Base-by-base conservation (phyloP, 192 early-diverging fungal species). In the Umbelopsis vinacea region DNA sequence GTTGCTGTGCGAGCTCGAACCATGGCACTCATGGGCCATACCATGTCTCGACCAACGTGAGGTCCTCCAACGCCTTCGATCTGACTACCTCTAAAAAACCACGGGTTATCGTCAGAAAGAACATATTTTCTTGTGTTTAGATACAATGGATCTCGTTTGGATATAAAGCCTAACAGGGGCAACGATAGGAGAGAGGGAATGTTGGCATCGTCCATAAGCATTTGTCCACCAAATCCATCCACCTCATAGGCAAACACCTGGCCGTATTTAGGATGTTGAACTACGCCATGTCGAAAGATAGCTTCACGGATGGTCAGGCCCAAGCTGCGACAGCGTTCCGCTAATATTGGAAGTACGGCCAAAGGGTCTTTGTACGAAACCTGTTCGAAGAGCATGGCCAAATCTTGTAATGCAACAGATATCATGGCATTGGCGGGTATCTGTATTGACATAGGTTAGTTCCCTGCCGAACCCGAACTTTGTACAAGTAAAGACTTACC, bases 201-300 rank as follows among this genome's bases (percentile, higher is more conserved):
- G 50, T 90, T 91, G 6, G 91, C 91, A 55, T 92, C 91, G 70
- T 92, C 91, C 87, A 90, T 90, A 12, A 92, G 68, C 12, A 89
- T 71, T 1, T 73, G 43, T 1, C 85, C 88, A 15, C 91, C 90
- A 55, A 84, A 91, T 24, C 91, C 90, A 63, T 92, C 91, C n/a
- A 88, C 82, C 74, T 92, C 91, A 67, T 87, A 92, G 0, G 84
- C 90, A 80, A 89, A 89, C 14, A 92, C 75, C 33, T 76, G 53
- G 2, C 90, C 89, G 70, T 83, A 79, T 43, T 69, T 72, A 0
- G 82, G 79, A 67, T 92, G 89, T 21, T 72, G n/a, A 0, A 83
- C 52, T 5, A 87, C 79, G 19, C 83, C 90, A 40, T 84, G 75
- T 26, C 74, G 50, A 37, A 83, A 54, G 22, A 92, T 85, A 2